These are phyloP conservation scores for Globisporangium recalcitrans DNA, from an alignment of 352 stramenopile species.

Conservation along the genomic window DNA sequence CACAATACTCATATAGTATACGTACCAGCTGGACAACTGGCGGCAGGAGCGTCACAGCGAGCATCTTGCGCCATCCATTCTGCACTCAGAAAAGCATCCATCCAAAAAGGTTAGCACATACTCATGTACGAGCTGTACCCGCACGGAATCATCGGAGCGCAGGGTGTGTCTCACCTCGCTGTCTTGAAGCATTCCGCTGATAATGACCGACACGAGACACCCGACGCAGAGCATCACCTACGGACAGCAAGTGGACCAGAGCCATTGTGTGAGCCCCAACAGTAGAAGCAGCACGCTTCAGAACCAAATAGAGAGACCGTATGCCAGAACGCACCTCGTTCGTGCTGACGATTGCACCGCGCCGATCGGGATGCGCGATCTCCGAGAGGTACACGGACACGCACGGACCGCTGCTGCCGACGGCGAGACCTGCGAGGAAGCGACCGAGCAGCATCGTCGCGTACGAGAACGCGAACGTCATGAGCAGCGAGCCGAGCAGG, in stretches of 20 bases:
- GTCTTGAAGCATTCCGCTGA: constrained; percentile 37
- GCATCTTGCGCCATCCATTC: constrained; percentile 61
- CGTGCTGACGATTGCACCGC: constrained; percentile 51
- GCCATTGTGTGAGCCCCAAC: not conserved
- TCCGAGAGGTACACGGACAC: constrained; percentile 67
- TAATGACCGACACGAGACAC: constrained; percentile 56
- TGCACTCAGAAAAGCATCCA: too few relatives aligned
- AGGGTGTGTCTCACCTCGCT: constrained; percentile 18
- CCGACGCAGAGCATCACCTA: constrained; percentile 71
- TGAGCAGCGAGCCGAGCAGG: constrained; percentile 51
- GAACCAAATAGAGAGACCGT: too few relatives aligned
- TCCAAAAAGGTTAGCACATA: too few relatives aligned
- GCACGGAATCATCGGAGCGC: not conserved
- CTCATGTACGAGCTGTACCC: too few relatives aligned
- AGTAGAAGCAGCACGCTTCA: too few relatives aligned
- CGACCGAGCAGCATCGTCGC: constrained; percentile 48
- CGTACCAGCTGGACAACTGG: constrained; percentile 57
- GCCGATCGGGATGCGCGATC: constrained; percentile 49
- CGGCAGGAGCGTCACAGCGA: constrained; percentile 54
- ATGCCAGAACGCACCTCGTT: constrained; percentile 47
- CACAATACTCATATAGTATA: too few relatives aligned
- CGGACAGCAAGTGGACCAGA: too few relatives aligned
- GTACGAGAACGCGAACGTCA: constrained; percentile 56
- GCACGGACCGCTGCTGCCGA: constrained; percentile 59
- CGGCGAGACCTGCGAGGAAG: constrained; percentile 57